phyloP scores from a whole-genome alignment of 305 asterid genomes.

The Solanum aculeatissimum region DNA sequence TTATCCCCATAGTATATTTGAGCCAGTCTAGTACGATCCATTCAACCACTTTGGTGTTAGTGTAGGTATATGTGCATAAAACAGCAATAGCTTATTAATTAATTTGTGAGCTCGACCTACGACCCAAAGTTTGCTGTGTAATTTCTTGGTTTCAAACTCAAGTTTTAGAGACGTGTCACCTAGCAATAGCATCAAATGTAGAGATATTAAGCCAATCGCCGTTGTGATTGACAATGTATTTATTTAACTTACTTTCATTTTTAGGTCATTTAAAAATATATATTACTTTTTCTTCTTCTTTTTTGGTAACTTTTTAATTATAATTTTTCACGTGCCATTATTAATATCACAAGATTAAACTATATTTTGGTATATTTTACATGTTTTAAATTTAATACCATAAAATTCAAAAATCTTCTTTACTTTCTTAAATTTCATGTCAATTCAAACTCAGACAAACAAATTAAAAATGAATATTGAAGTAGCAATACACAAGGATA shows the following conservation, averaged over 20 bases:
- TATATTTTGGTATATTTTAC: background rate
- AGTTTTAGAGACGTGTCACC: too few relatives aligned
- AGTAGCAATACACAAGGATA: background rate
- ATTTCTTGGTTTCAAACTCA: too few relatives aligned
- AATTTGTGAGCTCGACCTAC: too few relatives aligned
- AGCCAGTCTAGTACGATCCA: too few relatives aligned
- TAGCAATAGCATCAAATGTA: too few relatives aligned
- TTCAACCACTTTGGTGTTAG: too few relatives aligned
- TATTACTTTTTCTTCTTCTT: too few relatives aligned
- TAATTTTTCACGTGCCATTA: background rate
- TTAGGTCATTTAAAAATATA: background rate
- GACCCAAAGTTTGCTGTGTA: too few relatives aligned
- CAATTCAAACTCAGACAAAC: background rate
- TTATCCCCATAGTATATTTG: too few relatives aligned
- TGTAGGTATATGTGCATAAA: too few relatives aligned
- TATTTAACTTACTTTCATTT: background rate
- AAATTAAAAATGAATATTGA: accelerated
- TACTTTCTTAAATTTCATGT: background rate
- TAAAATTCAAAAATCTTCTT: background rate
- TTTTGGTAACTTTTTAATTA: too few relatives aligned
- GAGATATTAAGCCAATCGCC: background rate
- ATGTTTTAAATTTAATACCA: background rate
- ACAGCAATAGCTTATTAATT: too few relatives aligned
- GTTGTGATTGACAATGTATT: background rate
- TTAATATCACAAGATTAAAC: background rate